Evolutionary conservation across 2,329 filamentous ascomycete species (phyloP).

Genomic region (Aspergillus sp.): DNA sequence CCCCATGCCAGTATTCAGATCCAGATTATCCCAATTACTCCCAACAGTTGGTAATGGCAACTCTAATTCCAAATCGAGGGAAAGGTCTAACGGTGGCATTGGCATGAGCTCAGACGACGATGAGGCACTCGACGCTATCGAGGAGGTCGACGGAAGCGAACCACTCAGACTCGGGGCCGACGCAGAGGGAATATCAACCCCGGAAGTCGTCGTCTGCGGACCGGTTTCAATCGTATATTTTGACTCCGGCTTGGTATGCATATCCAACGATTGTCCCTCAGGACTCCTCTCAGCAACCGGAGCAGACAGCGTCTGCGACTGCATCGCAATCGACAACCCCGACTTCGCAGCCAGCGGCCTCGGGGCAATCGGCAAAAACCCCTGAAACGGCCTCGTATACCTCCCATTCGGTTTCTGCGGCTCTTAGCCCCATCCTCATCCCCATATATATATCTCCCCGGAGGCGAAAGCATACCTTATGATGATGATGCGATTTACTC

Average conservation of each 20-base stretch:
- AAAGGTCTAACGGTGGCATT: neutral
- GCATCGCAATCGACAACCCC: slow-evolving; percentile 2
- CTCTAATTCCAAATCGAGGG: neutral
- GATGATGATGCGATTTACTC: slow-evolving; percentile 19
- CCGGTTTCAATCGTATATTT: too few species aligned
- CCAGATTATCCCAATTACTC: neutral
- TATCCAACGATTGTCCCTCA: too few species aligned
- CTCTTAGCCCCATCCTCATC: neutral
- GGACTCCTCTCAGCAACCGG: too few species aligned
- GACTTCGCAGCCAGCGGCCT: slow-evolving; percentile 5
- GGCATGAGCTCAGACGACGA: neutral
- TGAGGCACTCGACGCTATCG: neutral
- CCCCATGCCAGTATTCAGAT: neutral
- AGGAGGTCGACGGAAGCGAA: neutral
- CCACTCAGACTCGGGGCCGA: too few species aligned
- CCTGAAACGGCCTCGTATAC: slow-evolving; percentile 6
- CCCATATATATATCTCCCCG: neutral
- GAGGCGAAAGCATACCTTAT: slow-evolving; percentile 16
- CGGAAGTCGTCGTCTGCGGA: too few species aligned
- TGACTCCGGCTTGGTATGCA: too few species aligned
- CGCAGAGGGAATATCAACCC: too few species aligned
- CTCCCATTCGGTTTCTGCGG: slow-evolving; percentile 10
- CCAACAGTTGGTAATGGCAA: neutral
- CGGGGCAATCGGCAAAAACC: slow-evolving; percentile 15
- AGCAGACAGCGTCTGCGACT: neutral